Percentiles rank a stretch among this genome's conserved stretches.
These are phyloP conservation scores for Macrophomina tecta DNA, from an alignment of 2,329 filamentous ascomycete genomes.

Conservation along the genomic window DNA sequence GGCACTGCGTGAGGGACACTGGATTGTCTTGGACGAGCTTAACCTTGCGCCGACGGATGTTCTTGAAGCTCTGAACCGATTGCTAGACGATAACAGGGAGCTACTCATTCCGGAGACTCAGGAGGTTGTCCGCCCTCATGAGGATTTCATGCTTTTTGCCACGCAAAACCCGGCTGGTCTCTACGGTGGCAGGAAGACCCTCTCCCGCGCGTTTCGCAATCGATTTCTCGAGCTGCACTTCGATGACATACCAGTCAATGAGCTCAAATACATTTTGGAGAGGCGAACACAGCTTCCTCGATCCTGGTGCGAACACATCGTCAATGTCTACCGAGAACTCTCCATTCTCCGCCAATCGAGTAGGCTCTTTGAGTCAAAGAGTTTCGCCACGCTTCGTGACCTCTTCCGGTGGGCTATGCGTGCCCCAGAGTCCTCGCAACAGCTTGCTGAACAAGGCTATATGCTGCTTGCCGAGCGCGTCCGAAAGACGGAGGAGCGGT, in stretches of 20 bases:
- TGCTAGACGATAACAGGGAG: constrained; percentile 95
- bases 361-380: constrained; percentile 93
- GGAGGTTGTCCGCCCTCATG: constrained; percentile 87
- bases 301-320: constrained; percentile 89
- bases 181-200: constrained; percentile 90
- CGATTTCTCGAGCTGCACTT: constrained; percentile 97
- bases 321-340: constrained; percentile 91
- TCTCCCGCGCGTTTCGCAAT: constrained; percentile 95
- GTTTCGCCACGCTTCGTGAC: constrained; percentile 94
- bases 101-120: constrained; percentile 96
- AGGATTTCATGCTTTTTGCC: constrained; percentile 96
- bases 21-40: constrained; percentile 97
- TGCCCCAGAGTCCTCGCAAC: constrained; percentile 81
- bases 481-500: constrained; percentile 84
- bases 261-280: constrained; percentile 89
- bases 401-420: constrained; percentile 94
- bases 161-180: constrained; percentile 96
- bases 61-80: constrained; percentile 90
- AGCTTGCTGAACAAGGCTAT: constrained; percentile 90
- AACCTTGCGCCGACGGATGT: constrained; percentile 98
- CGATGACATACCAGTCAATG: constrained; percentile 95
- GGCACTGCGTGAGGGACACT: constrained; percentile 89
- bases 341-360: constrained; percentile 88
- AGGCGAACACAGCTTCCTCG: constrained; percentile 87
- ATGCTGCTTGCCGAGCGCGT: constrained; percentile 96